These are phyloP conservation scores for Typha latifolia DNA, from an alignment of 176 grass and related monocot genomes.

Conservation along the genomic window DNA sequence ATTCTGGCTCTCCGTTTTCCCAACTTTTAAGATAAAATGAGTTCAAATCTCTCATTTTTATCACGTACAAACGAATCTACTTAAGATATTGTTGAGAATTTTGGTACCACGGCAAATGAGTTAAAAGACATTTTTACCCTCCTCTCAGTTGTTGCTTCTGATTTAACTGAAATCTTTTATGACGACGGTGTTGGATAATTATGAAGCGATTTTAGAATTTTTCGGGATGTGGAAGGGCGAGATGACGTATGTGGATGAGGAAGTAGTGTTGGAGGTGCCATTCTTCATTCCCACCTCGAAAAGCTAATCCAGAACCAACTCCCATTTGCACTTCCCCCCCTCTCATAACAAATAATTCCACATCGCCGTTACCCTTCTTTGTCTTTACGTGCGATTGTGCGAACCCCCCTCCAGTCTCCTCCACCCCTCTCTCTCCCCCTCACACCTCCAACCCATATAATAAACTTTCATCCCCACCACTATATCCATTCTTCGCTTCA, in stretches of 20 bases:
- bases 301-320: neutral
- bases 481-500: slow-evolving; percentile 21
- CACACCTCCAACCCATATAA: slow-evolving; percentile 20
- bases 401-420: slow-evolving; percentile 9
- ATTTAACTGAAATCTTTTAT: too few species aligned
- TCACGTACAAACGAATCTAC: too few species aligned
- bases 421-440: neutral
- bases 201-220: neutral
- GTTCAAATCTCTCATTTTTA: too few species aligned
- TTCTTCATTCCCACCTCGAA: neutral
- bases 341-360: slow-evolving; percentile 1
- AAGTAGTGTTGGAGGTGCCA: neutral
- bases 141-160: too few species aligned
- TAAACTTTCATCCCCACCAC: slow-evolving; percentile 20
- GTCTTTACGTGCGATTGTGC: slow-evolving; percentile 23
- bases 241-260: slow-evolving; percentile 1
- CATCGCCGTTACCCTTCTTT: slow-evolving; percentile 22
- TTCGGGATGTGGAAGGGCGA: neutral
- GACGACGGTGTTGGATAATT: neutral
- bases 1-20: too few species aligned
- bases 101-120: too few species aligned
- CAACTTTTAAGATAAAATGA: too few species aligned
- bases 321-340: neutral
- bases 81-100: too few species aligned
- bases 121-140: too few species aligned